Percentiles rank a stretch among this genome's conserved stretches.
phyloP scores from a whole-genome alignment of 306 rosid species.

The Gleditsia sinensis region DNA sequence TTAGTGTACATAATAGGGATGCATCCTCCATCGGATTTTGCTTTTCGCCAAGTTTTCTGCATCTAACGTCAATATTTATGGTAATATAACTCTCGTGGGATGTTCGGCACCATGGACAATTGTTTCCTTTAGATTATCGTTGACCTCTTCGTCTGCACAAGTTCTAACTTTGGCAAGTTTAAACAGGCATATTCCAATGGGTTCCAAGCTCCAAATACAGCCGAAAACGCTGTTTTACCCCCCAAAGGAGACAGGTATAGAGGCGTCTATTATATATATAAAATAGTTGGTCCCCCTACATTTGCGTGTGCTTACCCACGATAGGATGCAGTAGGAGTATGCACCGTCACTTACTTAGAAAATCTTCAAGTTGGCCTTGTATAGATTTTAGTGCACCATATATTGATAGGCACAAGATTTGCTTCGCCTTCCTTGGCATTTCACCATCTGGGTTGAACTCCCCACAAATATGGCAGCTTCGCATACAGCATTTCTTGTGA shows the following conservation, averaged over 20 bases:
- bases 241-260: background rate
- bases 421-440: background rate
- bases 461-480: background rate
- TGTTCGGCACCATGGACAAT: too few species aligned
- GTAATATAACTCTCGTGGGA: background rate
- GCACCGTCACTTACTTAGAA: background rate
- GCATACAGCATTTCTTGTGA: background rate
- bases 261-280: background rate
- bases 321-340: background rate
- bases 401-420: background rate
- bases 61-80: background rate
- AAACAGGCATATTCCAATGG: slow-evolving; percentile 28
- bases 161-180: too few species aligned
- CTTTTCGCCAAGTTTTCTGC: background rate
- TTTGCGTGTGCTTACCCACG: background rate
- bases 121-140: too few species aligned
- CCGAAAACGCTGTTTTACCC: background rate
- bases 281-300: background rate
- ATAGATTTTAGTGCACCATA: background rate
- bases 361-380: background rate
- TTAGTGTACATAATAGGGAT: too few species aligned
- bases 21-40: background rate
- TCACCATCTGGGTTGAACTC: background rate
- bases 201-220: slow-evolving; percentile 1
- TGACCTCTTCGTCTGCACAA: too few species aligned